These are phyloP conservation scores for Sesbania bispinosa DNA, from an alignment of 306 rosid species.

Conservation along the genomic window DNA sequence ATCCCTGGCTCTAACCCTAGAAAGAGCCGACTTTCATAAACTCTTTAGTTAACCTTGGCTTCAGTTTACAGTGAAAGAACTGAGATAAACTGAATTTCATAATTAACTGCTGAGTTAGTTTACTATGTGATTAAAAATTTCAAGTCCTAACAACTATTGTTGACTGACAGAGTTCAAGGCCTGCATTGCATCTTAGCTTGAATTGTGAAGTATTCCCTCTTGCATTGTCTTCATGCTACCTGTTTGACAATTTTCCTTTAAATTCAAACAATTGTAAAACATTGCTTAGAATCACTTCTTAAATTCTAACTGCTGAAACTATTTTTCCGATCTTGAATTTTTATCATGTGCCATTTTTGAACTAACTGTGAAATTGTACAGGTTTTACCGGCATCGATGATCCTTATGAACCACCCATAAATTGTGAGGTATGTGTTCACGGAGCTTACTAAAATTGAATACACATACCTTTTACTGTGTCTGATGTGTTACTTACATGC, in stretches of 20 bases:
- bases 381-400: conserved; percentile 93
- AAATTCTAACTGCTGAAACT: neutral
- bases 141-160: neutral
- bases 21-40: neutral
- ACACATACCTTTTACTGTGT: neutral
- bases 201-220: neutral
- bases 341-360: neutral
- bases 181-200: neutral
- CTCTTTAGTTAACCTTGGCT: neutral
- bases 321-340: neutral
- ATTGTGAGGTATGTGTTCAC: conserved; percentile 62
- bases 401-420: conserved; percentile 77
- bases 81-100: neutral
- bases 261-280: neutral
- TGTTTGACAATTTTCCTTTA: too few species aligned
- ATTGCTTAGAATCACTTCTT: neutral
- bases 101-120: conserved; percentile 5
- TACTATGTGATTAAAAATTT: neutral
- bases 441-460: neutral
- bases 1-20: neutral
- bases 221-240: too few species aligned
- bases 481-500: neutral
- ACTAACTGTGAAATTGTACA: conserved; percentile 21
- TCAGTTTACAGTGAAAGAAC: neutral
- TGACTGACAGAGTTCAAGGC: neutral